Evolutionary conservation across 176 grass and related monocot species (phyloP).

Genomic region (Ampelocalamus luodianensis): DNA sequence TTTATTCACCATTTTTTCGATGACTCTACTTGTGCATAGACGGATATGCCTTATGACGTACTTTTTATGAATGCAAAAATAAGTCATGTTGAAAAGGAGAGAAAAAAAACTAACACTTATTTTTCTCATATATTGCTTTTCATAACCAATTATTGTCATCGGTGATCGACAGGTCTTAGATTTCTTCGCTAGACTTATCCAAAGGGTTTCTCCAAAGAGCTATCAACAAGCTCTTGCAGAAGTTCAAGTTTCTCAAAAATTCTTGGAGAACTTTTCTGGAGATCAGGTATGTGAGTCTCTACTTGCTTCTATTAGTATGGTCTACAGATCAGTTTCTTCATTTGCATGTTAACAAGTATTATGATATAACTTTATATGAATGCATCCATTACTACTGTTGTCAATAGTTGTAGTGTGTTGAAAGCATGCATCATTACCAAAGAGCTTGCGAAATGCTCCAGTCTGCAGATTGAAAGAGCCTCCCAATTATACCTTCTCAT

Average conservation of each 20-base stretch:
- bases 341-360: background rate
- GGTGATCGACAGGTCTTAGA: constrained; percentile 61
- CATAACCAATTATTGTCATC: background rate
- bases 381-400: background rate
- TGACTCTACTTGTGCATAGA: background rate
- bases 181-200: constrained; percentile 91
- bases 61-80: constrained; percentile 1
- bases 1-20: background rate
- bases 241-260: constrained; percentile 93
- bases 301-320: constrained; percentile 8
- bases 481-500: background rate
- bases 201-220: constrained; percentile 95
- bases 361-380: background rate
- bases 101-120: background rate
- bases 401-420: background rate
- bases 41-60: background rate
- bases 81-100: background rate
- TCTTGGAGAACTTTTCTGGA: constrained; percentile 95
- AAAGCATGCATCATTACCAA: background rate
- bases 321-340: constrained; percentile 32
- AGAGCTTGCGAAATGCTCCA: background rate
- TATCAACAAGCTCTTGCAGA: constrained; percentile 93
- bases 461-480: constrained; percentile 24
- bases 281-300: constrained; percentile 69
- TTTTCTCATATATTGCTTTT: constrained; percentile 12